Base-by-base conservation (phyloP, 805 yeast genomes). In the Suhomyces prunicola region DNA sequence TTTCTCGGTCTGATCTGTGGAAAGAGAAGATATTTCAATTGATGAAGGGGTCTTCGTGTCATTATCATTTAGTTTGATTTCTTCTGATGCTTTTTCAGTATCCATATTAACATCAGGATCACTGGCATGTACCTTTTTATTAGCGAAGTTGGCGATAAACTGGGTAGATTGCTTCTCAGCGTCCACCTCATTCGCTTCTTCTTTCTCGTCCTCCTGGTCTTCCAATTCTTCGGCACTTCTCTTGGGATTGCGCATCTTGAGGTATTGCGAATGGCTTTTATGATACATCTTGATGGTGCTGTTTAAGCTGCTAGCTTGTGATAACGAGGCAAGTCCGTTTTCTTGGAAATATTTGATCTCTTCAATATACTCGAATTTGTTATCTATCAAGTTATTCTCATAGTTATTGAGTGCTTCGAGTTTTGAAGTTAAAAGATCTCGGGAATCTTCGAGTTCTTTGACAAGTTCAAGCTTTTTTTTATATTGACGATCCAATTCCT, bases 211-310 rank as follows among this genome's bases (percentile, higher is more conserved):
- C 12, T 47, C 46, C 0, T 54, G 60, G 58, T 83, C 87, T 29
- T 56, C 49, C 13, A 66, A 67, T 44, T 77, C 79, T 60, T 85
- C 89, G 13, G 67, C 63, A 4, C 59, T 35, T 51, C 73, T 67
- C 44, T 62, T 70, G 9, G 64, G 62, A 17, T 65, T 63, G 55
- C 86, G 65, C 41, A 61, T 57, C 12, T 74, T 73, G 17, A 76
- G 53, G 55, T 81, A 82, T 49, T 74, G 77, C 22, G 75, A 61
- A 53, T 77, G 80, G 52, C 78, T 73, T 2, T 64, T 61, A 55
- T 71, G 74, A 55, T 79, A 80, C 54, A 47, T n/a, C 7, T 23
- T 36, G 22, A 47, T 23, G 26, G 36, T 2, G 10, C 27, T 12
- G n/a, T 19, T 6, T n/a, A 47, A 19, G 19, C 44, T 36, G 33